These are phyloP conservation scores for Sarocladiaceae sp. DNA, from an alignment of 2,329 filamentous ascomycete genomes.

Conservation along the genomic window DNA sequence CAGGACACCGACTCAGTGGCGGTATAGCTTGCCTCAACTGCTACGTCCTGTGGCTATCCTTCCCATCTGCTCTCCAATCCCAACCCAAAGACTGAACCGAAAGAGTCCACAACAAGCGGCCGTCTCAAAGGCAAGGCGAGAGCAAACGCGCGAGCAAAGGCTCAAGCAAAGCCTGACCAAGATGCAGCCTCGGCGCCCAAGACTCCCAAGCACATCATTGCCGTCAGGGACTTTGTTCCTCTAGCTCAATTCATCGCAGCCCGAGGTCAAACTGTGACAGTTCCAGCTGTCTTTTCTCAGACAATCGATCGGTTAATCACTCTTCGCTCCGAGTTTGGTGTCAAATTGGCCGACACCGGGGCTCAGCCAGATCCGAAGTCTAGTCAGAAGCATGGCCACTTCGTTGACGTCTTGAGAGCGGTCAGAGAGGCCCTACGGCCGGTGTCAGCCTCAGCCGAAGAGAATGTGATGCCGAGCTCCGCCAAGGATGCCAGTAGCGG, in stretches of 20 bases:
- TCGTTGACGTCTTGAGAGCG: background rate
- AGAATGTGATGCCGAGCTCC: slow-evolving; percentile 13
- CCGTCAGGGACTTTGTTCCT: slow-evolving; percentile 29
- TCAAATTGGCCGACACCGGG: slow-evolving; percentile 15
- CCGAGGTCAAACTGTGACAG: slow-evolving; percentile 14
- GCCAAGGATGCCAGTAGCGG: background rate
- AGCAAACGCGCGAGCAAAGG: background rate
- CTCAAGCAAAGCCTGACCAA: background rate
- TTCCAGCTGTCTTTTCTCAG: slow-evolving; percentile 22
- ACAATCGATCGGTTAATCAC: slow-evolving; percentile 32
- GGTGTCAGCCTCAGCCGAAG: slow-evolving; percentile 21
- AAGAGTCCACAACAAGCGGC: slow-evolving; percentile 7
- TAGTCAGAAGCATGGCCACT: slow-evolving; percentile 12
- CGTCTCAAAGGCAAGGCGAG: slow-evolving; percentile 23
- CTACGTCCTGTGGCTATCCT: slow-evolving; percentile 26
- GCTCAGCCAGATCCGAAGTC: slow-evolving; percentile 28
- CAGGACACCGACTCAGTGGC: slow-evolving; percentile 33
- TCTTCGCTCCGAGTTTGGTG: slow-evolving; percentile 22
- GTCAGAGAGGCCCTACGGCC: slow-evolving; percentile 16
- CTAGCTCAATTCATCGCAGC: slow-evolving; percentile 30
- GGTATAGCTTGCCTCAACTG: slow-evolving; percentile 35
- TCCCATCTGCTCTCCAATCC: slow-evolving; percentile 14
- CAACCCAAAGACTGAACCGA: background rate
- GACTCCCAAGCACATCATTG: slow-evolving; percentile 25
- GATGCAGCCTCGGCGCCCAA: background rate